Percentiles rank a stretch among this genome's conserved stretches.
Evolutionary conservation across 2,329 filamentous ascomycete species (phyloP).

Genomic region (Cladophialophora immunda): DNA sequence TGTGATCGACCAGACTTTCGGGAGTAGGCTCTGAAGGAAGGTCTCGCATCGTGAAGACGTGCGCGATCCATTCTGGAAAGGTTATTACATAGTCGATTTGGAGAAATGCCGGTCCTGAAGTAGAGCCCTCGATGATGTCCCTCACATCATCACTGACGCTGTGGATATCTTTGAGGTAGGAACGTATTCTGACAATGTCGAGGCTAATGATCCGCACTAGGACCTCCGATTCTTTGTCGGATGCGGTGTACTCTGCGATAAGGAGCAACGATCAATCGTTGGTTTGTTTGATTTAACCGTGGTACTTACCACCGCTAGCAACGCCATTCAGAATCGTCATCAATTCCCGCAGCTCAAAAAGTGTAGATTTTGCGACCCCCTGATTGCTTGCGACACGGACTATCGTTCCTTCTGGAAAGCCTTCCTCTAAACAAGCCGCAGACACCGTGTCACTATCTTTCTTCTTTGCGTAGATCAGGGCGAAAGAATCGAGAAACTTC

Average conservation of each 20-base stretch:
- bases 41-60: conserved; percentile 17
- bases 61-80: conserved; percentile 22
- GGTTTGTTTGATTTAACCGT: not conserved
- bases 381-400: conserved; percentile 10
- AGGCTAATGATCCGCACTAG: no score
- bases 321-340: conserved; percentile 13
- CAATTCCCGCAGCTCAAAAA: conserved; percentile 12
- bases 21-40: conserved; percentile 7
- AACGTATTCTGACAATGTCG: no score
- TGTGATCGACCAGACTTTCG: conserved; percentile 14
- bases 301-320: not conserved
- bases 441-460: conserved; percentile 11
- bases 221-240: no score
- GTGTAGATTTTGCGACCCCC: conserved; percentile 8
- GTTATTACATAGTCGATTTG: not conserved
- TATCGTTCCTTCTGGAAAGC: conserved; percentile 4
- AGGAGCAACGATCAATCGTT: not conserved
- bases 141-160: no score
- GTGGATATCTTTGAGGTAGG: no score
- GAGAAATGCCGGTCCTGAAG: no score
- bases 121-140: no score
- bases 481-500: conserved; percentile 12
- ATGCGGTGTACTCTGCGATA: no score
- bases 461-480: not conserved
- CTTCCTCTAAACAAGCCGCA: conserved; percentile 12